Evolutionary conservation across 305 asterid species (phyloP).

Genomic region (Coffea humblotiana): DNA sequence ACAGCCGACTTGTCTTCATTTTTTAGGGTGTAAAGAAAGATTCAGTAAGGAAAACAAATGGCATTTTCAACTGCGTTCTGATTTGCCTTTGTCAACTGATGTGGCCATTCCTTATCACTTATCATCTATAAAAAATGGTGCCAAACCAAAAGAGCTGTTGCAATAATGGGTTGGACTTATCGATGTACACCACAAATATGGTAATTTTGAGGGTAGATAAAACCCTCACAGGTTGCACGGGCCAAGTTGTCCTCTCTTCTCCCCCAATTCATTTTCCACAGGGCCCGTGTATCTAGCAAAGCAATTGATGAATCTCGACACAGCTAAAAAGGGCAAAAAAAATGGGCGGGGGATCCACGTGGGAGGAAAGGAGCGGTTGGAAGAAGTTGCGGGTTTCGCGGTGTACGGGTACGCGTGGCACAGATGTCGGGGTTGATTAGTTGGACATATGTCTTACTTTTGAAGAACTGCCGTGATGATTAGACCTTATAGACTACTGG

Average conservation of each 20-base stretch:
- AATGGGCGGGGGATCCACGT: background rate
- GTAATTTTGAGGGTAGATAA: no score
- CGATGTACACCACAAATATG: background rate
- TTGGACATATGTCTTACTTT: background rate
- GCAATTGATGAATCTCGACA: no score
- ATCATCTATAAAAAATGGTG: background rate
- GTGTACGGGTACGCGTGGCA: background rate
- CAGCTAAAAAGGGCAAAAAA: background rate
- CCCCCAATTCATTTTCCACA: background rate
- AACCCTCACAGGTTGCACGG: background rate
- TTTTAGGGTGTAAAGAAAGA: background rate
- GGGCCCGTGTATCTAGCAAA: background rate
- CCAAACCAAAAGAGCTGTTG: background rate
- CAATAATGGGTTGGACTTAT: background rate
- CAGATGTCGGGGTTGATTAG: background rate
- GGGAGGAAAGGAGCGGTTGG: background rate
- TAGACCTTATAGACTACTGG: no score
- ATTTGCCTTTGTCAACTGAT: background rate
- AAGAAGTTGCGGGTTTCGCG: background rate
- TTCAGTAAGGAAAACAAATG: background rate
- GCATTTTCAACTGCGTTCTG: background rate
- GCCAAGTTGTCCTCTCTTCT: no score
- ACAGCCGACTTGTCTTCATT: background rate
- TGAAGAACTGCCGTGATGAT: no score
- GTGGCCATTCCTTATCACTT: background rate